A percentile compares a stretch with the other conserved stretches of the same genome.
These are phyloP conservation scores for Mycocentrospora acerina DNA, from an alignment of 2,329 filamentous ascomycete genomes.

Conservation along the genomic window DNA sequence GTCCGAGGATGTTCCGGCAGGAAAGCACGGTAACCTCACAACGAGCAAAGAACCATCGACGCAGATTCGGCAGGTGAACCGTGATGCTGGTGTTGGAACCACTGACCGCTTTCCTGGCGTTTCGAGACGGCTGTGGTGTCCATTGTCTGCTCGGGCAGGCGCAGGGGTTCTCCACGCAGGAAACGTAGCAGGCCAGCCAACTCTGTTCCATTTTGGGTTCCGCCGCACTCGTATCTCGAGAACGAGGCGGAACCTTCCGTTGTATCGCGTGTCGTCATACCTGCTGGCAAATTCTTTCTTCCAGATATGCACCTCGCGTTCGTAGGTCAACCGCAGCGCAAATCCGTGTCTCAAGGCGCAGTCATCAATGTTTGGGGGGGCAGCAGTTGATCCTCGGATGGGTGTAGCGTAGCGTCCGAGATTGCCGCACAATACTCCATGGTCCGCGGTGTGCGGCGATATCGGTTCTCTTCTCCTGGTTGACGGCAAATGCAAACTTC, in stretches of 20 bases:
- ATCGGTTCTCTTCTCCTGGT: neutral
- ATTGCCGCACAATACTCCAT: neutral
- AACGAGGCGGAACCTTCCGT: constrained; percentile 10
- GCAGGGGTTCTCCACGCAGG: neutral
- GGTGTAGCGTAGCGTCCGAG: constrained; percentile 18
- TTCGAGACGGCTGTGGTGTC: no score
- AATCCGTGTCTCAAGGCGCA: constrained; percentile 16
- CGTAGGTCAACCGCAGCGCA: constrained; percentile 8
- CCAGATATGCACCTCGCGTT: constrained; percentile 8
- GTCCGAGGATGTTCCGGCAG: constrained; percentile 29
- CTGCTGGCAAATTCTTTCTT: constrained; percentile 6
- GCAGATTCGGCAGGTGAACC: constrained; percentile 22
- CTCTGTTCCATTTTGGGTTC: constrained; percentile 5
- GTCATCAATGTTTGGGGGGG: constrained; percentile 7
- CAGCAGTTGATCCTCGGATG: constrained; percentile 6
- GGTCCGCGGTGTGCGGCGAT: neutral
- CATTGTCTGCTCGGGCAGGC: constrained; percentile 9
- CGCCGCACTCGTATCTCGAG: neutral
- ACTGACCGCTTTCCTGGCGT: constrained; percentile 7
- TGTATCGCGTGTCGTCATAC: constrained; percentile 16
- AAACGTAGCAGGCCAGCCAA: constrained; percentile 15
- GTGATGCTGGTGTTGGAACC: constrained; percentile 7
- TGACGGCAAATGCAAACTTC: constrained; percentile 1
- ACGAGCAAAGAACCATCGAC: constrained; percentile 1
- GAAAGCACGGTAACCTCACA: neutral